phyloP scores from a whole-genome alignment of 495 filamentous ascomycete genomes.

The Penicillium odoratum region DNA sequence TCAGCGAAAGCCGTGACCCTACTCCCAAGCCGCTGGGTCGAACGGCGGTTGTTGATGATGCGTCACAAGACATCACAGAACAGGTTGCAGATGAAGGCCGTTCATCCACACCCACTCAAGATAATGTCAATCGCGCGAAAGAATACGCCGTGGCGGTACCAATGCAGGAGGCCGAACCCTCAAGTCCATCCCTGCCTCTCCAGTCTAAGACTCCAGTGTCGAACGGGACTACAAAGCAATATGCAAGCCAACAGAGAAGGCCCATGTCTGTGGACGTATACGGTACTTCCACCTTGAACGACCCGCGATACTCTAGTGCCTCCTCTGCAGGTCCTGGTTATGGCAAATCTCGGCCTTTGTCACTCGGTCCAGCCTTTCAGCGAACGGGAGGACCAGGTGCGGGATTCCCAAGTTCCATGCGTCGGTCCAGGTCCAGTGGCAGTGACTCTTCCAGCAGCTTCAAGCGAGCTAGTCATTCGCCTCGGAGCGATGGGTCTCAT shows the following conservation, averaged over 20 bases:
- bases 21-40: conserved; percentile 19
- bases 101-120: conserved; percentile 23
- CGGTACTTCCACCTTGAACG: conserved; percentile 16
- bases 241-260: conserved; percentile 19
- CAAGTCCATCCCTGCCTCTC: conserved; percentile 21
- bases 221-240: conserved; percentile 16
- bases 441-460: conserved; percentile 67
- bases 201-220: conserved; percentile 10
- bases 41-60: conserved; percentile 15
- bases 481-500: conserved; percentile 37
- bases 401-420: conserved; percentile 15
- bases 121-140: conserved; percentile 14
- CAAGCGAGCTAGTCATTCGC: conserved; percentile 45
- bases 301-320: conserved; percentile 13
- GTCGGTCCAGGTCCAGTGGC: conserved; percentile 47
- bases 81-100: conserved; percentile 26
- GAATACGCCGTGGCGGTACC: conserved; percentile 22
- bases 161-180: conserved; percentile 19
- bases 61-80: conserved; percentile 14
- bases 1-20: conserved; percentile 23
- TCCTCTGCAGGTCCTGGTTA: conserved; percentile 9
- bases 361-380: conserved; percentile 29
- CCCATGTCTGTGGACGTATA: conserved; percentile 27
- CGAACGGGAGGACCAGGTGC: background rate
- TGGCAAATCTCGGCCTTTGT: conserved; percentile 25